A percentile compares a stretch with the other conserved stretches of the same genome.
Conservation (phyloP, 2,329 filamentous ascomycete species). For the Monilinia laxa region DNA sequence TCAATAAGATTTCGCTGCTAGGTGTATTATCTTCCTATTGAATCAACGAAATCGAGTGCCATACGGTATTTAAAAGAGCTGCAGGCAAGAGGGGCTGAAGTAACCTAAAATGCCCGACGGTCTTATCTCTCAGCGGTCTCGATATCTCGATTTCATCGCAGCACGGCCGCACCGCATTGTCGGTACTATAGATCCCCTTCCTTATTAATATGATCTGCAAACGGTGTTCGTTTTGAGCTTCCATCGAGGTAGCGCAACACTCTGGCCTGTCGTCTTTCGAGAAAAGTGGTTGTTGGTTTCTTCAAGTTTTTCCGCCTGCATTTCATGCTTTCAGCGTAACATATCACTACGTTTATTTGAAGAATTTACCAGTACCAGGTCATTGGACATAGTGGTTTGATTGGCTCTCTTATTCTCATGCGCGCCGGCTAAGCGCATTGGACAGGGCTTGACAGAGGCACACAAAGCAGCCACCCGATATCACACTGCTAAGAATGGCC, state of each 20-base stretch:
- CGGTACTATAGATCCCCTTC: slow-evolving; percentile 19
- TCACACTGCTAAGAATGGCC: slow-evolving; percentile 4
- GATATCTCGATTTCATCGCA: slow-evolving; percentile 10
- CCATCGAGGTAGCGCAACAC: slow-evolving; percentile 10
- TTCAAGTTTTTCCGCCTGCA: slow-evolving; percentile 16
- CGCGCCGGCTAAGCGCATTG: slow-evolving; percentile 2
- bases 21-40: background rate
- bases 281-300: background rate
- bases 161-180: slow-evolving; percentile 8
- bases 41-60: background rate
- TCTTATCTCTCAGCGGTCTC: background rate
- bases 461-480: slow-evolving; percentile 19
- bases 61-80: background rate
- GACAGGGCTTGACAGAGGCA: slow-evolving; percentile 8
- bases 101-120: slow-evolving; percentile 2
- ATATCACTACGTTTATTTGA: slow-evolving; percentile 7
- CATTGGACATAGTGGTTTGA: slow-evolving; percentile 21
- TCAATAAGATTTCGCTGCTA: background rate
- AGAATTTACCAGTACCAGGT: slow-evolving; percentile 29
- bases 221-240: background rate
- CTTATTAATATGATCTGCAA: slow-evolving; percentile 22
- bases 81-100: slow-evolving; percentile 2
- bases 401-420: slow-evolving; percentile 6
- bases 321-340: background rate
- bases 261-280: slow-evolving; percentile 10